Evolutionary conservation across 2,329 filamentous ascomycete species (phyloP).

Genomic region (Xylariaceae sp.): DNA sequence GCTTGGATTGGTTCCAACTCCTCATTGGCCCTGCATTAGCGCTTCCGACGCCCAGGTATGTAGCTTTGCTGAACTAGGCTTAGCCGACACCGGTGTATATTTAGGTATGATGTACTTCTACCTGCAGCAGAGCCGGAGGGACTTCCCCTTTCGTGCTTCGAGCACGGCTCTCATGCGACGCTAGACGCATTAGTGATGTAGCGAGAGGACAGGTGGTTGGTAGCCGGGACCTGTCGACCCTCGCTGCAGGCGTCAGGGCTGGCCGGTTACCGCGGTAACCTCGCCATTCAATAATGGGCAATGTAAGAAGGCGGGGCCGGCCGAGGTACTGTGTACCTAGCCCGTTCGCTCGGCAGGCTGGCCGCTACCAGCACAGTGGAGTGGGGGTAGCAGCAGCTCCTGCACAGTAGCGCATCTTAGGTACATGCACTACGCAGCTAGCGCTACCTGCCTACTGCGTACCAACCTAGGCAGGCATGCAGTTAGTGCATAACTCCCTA

Average conservation of each 20-base stretch:
- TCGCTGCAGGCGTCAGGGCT: background rate
- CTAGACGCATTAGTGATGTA: background rate
- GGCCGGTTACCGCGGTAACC: background rate
- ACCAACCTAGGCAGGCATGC: background rate
- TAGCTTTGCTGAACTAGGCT: background rate
- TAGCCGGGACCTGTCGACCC: background rate
- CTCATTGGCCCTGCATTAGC: conserved; percentile 19
- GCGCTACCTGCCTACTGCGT: background rate
- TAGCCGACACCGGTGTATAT: background rate
- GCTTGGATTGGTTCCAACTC: conserved; percentile 15
- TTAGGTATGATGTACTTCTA: background rate
- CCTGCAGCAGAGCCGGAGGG: background rate
- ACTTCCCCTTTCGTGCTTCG: background rate
- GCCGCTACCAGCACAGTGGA: no score
- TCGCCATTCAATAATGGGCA: background rate
- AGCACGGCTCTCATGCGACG: background rate
- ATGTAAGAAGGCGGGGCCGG: background rate
- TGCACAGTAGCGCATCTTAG: no score
- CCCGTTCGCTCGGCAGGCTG: background rate
- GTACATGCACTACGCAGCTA: background rate
- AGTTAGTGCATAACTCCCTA: background rate
- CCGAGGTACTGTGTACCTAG: background rate
- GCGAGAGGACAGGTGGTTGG: background rate
- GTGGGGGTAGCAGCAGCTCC: no score
- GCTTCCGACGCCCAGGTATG: conserved; percentile 17